Conservation (phyloP, 306 rosid species). For the Castanea sativa region DNA sequence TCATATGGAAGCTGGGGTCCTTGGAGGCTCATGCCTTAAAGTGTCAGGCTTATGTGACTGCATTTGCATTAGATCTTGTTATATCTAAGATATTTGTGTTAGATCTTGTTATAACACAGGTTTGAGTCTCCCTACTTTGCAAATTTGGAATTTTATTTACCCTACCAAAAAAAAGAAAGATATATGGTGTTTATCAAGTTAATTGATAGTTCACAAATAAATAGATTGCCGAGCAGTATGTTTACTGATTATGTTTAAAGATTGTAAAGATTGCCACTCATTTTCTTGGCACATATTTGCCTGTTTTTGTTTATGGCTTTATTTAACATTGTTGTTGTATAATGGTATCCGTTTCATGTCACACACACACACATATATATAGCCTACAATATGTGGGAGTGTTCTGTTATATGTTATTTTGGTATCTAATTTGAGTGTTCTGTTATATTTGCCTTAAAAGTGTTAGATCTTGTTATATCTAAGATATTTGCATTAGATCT, state of each 20-base stretch:
- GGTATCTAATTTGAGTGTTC: conserved; percentile 29
- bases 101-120: too few species aligned
- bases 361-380: too few species aligned
- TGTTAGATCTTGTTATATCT: too few species aligned
- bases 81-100: background rate
- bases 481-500: too few species aligned
- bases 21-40: background rate
- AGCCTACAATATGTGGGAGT: background rate
- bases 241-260: background rate
- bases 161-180: too few species aligned
- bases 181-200: background rate
- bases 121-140: background rate
- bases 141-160: too few species aligned
- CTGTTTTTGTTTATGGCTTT: background rate
- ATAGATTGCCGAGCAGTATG: background rate
- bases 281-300: background rate
- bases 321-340: background rate
- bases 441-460: too few species aligned
- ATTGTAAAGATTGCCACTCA: background rate
- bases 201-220: background rate
- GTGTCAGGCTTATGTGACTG: background rate
- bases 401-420: background rate
- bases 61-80: too few species aligned
- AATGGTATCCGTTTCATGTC: background rate
- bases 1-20: background rate